phyloP scores from a whole-genome alignment of 306 rosid genomes.

The Spatholobus suberectus region DNA sequence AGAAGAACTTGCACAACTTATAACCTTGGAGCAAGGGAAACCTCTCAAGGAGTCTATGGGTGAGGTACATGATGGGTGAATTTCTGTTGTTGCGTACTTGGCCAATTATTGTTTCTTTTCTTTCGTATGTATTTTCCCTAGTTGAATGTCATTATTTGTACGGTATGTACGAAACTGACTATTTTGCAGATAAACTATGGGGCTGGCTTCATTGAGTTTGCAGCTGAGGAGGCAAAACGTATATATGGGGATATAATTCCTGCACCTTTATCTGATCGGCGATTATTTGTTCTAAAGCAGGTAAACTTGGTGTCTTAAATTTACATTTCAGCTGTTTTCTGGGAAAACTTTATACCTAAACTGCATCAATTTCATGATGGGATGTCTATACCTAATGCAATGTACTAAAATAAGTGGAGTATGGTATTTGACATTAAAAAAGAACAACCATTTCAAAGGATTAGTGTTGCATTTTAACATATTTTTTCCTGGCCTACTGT shows the following conservation, averaged over 20 bases:
- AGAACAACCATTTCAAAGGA: constrained; percentile 12
- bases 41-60: constrained; percentile 90
- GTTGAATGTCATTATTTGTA: constrained; percentile 23
- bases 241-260: constrained; percentile 95
- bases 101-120: constrained; percentile 8
- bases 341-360: background rate
- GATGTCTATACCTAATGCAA: background rate
- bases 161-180: constrained; percentile 31
- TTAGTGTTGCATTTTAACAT: background rate
- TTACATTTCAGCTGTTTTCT: constrained; percentile 4
- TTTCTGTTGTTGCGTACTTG: constrained; percentile 33
- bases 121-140: constrained; percentile 17
- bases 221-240: constrained; percentile 94
- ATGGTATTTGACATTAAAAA: constrained; percentile 26
- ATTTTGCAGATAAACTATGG: constrained; percentile 72
- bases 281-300: constrained; percentile 93
- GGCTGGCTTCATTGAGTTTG: constrained; percentile 89
- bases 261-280: constrained; percentile 79
- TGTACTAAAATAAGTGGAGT: constrained; percentile 11
- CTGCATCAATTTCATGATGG: constrained; percentile 21
- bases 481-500: background rate
- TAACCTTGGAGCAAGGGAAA: constrained; percentile 98
- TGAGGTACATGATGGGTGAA: constrained; percentile 65
- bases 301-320: constrained; percentile 51
- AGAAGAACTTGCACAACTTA: constrained; percentile 89